Evolutionary conservation across 1,284 basidiomycete genomes (phyloP).

Genomic region (Ceratobasidium sp.): DNA sequence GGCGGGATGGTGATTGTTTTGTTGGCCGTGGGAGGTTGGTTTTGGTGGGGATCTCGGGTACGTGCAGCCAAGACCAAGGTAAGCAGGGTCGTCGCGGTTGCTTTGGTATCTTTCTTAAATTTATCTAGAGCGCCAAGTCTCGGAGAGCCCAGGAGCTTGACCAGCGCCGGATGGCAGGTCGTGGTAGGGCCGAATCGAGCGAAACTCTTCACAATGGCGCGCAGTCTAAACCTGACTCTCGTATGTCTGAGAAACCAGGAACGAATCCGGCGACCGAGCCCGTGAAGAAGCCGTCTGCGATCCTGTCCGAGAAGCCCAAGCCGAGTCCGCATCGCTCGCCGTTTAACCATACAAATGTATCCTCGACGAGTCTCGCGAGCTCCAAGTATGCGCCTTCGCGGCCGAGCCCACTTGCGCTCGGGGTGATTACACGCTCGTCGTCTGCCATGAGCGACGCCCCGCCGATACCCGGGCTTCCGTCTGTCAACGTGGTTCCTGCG

Average conservation of each 20-base stretch:
- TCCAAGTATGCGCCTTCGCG: slow-evolving; percentile 33
- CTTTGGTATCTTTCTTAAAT: not conserved
- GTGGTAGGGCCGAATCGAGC: slow-evolving; percentile 18
- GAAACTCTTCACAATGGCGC: slow-evolving; percentile 12
- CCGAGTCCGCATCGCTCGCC: not conserved
- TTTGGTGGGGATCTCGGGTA: slow-evolving; percentile 35
- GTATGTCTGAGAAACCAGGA: slow-evolving; percentile 15
- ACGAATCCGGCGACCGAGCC: not conserved
- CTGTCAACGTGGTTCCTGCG: slow-evolving; percentile 20
- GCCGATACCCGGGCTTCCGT: slow-evolving; percentile 7
- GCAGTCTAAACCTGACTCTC: not conserved
- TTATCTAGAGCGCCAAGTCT: slow-evolving; percentile 18
- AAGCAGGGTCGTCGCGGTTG: not conserved
- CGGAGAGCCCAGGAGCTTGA: slow-evolving; percentile 20
- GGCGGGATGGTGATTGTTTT: slow-evolving; percentile 31
- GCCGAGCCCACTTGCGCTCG: slow-evolving; percentile 25
- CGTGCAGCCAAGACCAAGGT: slow-evolving; percentile 15
- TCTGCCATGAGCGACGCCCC: slow-evolving; percentile 13
- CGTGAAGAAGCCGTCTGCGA: slow-evolving; percentile 30
- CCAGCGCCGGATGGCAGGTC: not conserved
- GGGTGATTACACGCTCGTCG: slow-evolving; percentile 12
- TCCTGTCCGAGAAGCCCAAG: slow-evolving; percentile 10
- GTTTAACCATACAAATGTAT: not conserved
- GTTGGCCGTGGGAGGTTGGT: slow-evolving; percentile 32
- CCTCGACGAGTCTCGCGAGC: slow-evolving; percentile 26